Base-by-base conservation (phyloP, 441 rosid species). In the Pelargonium fulgidum region DNA sequence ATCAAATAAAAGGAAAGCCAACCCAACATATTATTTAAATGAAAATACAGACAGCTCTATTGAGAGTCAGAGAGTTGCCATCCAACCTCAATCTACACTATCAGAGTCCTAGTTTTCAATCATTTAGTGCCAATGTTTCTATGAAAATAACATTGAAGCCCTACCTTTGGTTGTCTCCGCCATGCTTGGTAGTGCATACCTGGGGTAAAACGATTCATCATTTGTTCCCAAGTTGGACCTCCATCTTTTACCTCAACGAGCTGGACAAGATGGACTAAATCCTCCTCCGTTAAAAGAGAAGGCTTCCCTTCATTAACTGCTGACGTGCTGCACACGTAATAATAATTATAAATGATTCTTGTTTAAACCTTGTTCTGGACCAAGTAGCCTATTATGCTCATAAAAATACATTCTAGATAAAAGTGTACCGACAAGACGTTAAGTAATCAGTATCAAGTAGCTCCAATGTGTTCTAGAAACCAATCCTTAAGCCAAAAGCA, bases 181-280 rank as follows among this genome's bases (percentile, higher is more conserved):
- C 99, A 91, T 58, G 99, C 99, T 80, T 83, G 87, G 69, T 91
- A 93, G 62, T 74, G 33, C 90, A 93, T 85, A 14, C 85, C 81
- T 0, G 87, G 81, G 0, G 88, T 83, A 7, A 90, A 81, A 3
- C 95, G 89, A 72, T 94, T 88, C 99, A 94, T 94, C 96, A 94
- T 90, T 22, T 84, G 91, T 83, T 89, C 85, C 99, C 99, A 94
- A 74, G 85, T 76, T 68, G 96, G 97, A 45, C 97, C 99, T 16
- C 91, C 93, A 75, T 93, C 97, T 80, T 84, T 94, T 75, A 73
- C 91, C 77, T 94, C 97, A 66, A 87, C 96, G 73, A 91, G 85
- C 81, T 77, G 79, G 71, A 79, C 83, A 58, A 94, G 75, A 79
- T 82, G 76, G 84, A 83, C 81, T 44, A 94, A 82, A 84, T 94